Percentiles rank a stretch among this genome's conserved stretches.
Evolutionary conservation across 208 protist genomes (phyloP).

Genomic region (Angomonas deanei): DNA sequence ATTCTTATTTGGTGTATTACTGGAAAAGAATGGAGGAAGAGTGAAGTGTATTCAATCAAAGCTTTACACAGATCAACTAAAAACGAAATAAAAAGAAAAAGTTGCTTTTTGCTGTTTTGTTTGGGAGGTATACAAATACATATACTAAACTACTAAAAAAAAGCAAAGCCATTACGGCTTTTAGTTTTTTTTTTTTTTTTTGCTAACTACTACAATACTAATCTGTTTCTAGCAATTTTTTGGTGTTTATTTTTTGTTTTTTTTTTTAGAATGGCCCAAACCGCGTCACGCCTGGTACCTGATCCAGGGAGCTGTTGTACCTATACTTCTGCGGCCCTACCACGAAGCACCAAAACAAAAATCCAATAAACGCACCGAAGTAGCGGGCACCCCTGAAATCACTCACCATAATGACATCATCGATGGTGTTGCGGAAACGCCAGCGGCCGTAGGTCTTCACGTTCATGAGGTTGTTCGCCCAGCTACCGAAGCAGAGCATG

Average conservation of each 20-base stretch:
- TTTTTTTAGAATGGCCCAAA: conserved; percentile 61
- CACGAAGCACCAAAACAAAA: conserved; percentile 85
- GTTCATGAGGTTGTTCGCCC: conserved; percentile 86
- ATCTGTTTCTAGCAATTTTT: background rate
- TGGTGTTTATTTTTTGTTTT: background rate
- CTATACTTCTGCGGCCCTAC: conserved; percentile 82
- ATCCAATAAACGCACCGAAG: conserved; percentile 60
- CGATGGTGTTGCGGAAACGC: conserved; percentile 82
- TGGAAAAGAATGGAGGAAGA: background rate
- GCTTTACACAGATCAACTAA: background rate
- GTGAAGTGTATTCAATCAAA: background rate
- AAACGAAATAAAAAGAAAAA: background rate
- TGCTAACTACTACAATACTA: conserved; percentile 1
- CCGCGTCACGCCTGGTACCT: conserved; percentile 75
- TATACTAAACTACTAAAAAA: too few relatives aligned
- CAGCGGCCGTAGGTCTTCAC: conserved; percentile 80
- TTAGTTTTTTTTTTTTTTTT: conserved; percentile 1
- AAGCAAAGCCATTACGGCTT: background rate
- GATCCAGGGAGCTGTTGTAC: conserved; percentile 64
- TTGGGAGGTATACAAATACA: background rate
- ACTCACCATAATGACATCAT: conserved; percentile 81
- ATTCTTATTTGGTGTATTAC: background rate
- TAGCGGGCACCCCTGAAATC: conserved; percentile 77
- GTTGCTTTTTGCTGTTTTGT: background rate
- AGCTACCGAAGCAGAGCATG: conserved; percentile 76